These are phyloP conservation scores for Tremellales sp. DNA, from an alignment of 1,284 basidiomycete species.

Conservation along the genomic window DNA sequence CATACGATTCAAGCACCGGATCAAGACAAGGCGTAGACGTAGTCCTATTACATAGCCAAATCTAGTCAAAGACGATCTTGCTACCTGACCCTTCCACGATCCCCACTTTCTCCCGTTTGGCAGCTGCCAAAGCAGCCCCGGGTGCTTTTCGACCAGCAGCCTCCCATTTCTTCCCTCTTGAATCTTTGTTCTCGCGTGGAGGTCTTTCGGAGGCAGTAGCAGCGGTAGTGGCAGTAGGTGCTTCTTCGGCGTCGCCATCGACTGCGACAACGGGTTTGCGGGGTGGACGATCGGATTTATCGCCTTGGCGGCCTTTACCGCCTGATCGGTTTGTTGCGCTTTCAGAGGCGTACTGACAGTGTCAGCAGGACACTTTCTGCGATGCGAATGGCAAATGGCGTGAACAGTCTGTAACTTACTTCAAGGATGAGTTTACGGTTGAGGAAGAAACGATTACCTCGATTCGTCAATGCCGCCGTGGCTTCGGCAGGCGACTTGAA, in stretches of 20 bases:
- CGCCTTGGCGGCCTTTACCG: too few relatives aligned
- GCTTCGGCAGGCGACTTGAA: constrained; percentile 75
- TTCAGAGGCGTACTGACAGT: constrained; percentile 42
- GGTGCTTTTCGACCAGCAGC: constrained; percentile 62
- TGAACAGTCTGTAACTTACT: constrained; percentile 37
- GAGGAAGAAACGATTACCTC: constrained; percentile 75
- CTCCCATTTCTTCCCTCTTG: constrained; percentile 47
- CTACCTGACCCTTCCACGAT: constrained; percentile 71
- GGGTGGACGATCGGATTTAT: too few relatives aligned
- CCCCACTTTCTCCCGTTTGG: constrained; percentile 76
- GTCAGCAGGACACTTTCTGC: too few relatives aligned
- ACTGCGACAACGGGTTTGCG: too few relatives aligned
- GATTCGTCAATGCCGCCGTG: constrained; percentile 74
- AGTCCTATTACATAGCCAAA: too few relatives aligned
- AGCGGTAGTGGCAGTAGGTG: too few relatives aligned
- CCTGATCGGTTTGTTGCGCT: constrained; percentile 37
- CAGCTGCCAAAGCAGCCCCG: constrained; percentile 83
- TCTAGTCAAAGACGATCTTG: constrained; percentile 69
- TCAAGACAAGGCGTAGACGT: too few relatives aligned
- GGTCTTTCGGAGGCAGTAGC: too few relatives aligned
- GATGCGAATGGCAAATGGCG: constrained; percentile 10
- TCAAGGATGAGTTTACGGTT: constrained; percentile 84
- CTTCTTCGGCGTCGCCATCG: too few relatives aligned
- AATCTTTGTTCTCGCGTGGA: constrained; percentile 2
- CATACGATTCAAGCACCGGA: too few relatives aligned